These are phyloP conservation scores for Phytophthora nicotianae DNA, from an alignment of 352 stramenopile genomes.

Conservation along the genomic window DNA sequence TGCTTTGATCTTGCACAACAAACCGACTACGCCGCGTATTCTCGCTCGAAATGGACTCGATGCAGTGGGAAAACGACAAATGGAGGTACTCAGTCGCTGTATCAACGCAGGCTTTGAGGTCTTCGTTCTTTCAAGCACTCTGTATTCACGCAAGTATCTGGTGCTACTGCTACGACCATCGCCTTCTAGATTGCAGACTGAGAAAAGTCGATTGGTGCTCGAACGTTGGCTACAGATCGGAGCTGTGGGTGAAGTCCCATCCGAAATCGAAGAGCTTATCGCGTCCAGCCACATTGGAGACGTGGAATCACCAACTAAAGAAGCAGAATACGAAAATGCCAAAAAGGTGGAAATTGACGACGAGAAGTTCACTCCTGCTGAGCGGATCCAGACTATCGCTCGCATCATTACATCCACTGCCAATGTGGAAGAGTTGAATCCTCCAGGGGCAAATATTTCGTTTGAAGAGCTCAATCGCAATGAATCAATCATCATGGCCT, in stretches of 20 bases:
- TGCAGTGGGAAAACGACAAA: conserved; percentile 68
- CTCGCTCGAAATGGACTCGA: conserved; percentile 78
- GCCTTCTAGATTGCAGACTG: conserved; percentile 65
- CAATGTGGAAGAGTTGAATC: conserved; percentile 74
- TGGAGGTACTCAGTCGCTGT: conserved; percentile 78
- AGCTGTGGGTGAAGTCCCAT: conserved; percentile 83
- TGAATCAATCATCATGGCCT: conserved; percentile 76
- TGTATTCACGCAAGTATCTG: conserved; percentile 86
- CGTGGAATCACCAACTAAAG: conserved; percentile 31
- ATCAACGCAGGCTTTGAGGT: conserved; percentile 79
- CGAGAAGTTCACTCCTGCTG: conserved; percentile 80
- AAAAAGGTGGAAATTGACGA: conserved; percentile 47
- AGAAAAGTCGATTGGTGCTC: conserved; percentile 80
- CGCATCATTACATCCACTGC: conserved; percentile 86
- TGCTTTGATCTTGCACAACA: conserved; percentile 84
- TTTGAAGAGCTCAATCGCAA: conserved; percentile 80
- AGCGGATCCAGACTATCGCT: conserved; percentile 85
- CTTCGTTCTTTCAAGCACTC: conserved; percentile 77
- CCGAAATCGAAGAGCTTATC: conserved; percentile 87
- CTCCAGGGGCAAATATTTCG: conserved; percentile 76
- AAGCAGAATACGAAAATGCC: conserved; percentile 25
- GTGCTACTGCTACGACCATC: conserved; percentile 74
- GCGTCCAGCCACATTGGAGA: conserved; percentile 74
- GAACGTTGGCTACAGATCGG: conserved; percentile 88
- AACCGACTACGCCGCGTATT: conserved; percentile 75